Percentiles rank a stretch among this genome's conserved stretches.
These are phyloP conservation scores for Cardiospermum halicacabum DNA, from an alignment of 345 rosid genomes.

Conservation along the genomic window DNA sequence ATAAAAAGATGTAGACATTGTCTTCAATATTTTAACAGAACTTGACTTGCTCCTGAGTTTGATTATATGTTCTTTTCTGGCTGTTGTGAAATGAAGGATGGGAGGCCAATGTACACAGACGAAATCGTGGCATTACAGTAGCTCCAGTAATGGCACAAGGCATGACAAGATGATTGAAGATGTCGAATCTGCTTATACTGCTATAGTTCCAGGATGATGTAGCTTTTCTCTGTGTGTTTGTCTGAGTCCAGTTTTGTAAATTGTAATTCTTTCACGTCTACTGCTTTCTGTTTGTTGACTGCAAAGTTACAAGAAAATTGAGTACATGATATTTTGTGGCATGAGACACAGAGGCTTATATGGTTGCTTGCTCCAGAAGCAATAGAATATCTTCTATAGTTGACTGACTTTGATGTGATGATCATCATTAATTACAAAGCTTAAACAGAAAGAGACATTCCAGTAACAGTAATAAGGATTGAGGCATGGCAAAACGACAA, in stretches of 20 bases:
- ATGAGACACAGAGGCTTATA: too few relatives aligned
- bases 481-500: too few relatives aligned
- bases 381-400: too few relatives aligned
- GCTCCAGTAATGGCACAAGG: constrained; percentile 26
- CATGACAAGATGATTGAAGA: constrained; percentile 34
- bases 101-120: constrained; percentile 43
- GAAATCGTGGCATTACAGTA: constrained; percentile 24
- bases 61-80: not conserved
- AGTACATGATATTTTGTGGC: too few relatives aligned
- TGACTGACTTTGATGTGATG: too few relatives aligned
- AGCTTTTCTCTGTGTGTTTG: not conserved
- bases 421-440: too few relatives aligned
- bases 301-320: too few relatives aligned
- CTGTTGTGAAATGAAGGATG: constrained; percentile 24
- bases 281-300: not conserved
- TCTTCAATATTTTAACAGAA: not conserved
- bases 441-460: too few relatives aligned
- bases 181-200: not conserved
- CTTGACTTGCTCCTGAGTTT: not conserved
- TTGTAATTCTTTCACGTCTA: not conserved
- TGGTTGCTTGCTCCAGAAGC: too few relatives aligned
- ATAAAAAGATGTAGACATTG: not conserved
- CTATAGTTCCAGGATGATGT: not conserved
- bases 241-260: not conserved
- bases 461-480: too few relatives aligned